These are phyloP conservation scores for Vaccinium darrowii DNA, from an alignment of 148 eudicot genomes.

Conservation along the genomic window DNA sequence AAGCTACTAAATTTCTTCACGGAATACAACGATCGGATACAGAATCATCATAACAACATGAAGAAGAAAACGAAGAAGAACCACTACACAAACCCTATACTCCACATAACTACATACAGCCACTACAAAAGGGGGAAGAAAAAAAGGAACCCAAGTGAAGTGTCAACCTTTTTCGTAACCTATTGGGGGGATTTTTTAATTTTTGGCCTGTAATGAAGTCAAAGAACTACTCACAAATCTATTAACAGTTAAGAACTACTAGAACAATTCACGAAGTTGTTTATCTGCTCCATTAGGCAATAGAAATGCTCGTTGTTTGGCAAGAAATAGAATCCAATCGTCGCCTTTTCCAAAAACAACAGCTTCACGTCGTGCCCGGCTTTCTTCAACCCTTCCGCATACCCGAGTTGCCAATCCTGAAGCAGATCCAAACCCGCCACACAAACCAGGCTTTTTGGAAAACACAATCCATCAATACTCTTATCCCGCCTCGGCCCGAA, in stretches of 20 bases:
- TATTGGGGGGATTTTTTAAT: conserved; percentile 16
- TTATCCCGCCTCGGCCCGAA: conserved; percentile 60
- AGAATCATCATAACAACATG: neutral
- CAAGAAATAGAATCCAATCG: conserved; percentile 87
- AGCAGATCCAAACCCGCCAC: conserved; percentile 75
- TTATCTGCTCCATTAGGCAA: conserved; percentile 62
- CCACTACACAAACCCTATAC: neutral
- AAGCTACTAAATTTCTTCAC: conserved; percentile 3
- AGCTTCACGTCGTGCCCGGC: conserved; percentile 53
- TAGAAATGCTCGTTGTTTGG: conserved; percentile 79
- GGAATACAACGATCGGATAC: neutral
- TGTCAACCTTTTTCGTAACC: conserved; percentile 27
- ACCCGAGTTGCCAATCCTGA: conserved; percentile 83
- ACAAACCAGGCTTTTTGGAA: conserved; percentile 65
- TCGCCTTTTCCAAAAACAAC: conserved; percentile 56
- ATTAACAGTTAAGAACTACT: conserved; percentile 26
- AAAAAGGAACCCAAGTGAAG: conserved; percentile 21
- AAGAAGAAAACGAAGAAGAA: neutral
- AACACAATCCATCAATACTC: conserved; percentile 29
- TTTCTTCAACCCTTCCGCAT: conserved; percentile 59
- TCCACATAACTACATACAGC: conserved; percentile 28
- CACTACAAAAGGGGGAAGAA: conserved; percentile 13
- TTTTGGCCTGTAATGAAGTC: neutral
- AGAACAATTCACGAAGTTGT: conserved; percentile 46
- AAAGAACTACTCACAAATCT: conserved; percentile 11